A percentile compares a stretch with the other conserved stretches of the same genome.
Evolutionary conservation across 805 yeast species (phyloP).

Genomic region (Torulaspora indica): DNA sequence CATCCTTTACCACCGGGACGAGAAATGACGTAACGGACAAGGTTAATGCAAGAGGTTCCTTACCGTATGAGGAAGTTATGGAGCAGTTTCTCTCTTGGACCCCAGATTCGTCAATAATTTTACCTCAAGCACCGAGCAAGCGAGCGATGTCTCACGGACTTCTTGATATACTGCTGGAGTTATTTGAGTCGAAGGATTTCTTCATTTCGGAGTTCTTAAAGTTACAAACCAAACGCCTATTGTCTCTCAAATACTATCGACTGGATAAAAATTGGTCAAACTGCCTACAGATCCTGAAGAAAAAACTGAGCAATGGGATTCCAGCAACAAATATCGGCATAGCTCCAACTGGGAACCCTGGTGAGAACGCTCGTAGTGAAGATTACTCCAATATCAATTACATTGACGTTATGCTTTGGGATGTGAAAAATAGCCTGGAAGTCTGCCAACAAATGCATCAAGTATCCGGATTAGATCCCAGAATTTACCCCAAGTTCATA

Average conservation of each 20-base stretch:
- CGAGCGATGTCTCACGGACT: conserved; percentile 15
- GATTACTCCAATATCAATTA: conserved; percentile 41
- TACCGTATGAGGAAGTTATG: conserved; percentile 21
- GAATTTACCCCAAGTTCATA: conserved; percentile 55
- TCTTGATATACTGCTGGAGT: conserved; percentile 25
- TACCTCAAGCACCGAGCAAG: conserved; percentile 11
- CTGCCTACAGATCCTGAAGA: conserved; percentile 21
- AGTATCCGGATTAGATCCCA: conserved; percentile 19
- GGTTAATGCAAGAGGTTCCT: not conserved
- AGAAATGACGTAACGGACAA: not conserved
- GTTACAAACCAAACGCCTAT: conserved; percentile 24
- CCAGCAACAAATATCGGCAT: conserved; percentile 1
- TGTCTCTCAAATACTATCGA: conserved; percentile 20
- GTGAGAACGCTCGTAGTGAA: conserved; percentile 4
- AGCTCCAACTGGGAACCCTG: not conserved
- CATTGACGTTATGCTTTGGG: conserved; percentile 80
- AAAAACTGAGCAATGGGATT: conserved; percentile 14
- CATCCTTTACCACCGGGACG: not conserved
- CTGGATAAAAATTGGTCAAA: conserved; percentile 27
- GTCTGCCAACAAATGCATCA: conserved; percentile 41
- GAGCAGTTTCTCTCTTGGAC: conserved; percentile 26
- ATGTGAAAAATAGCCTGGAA: conserved; percentile 53
- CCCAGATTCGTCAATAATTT: conserved; percentile 25
- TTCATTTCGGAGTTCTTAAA: conserved; percentile 26
- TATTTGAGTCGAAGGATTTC: conserved; percentile 26